Conservation (phyloP, 768 basidiomycete species). For the Mycena epipterygia region DNA sequence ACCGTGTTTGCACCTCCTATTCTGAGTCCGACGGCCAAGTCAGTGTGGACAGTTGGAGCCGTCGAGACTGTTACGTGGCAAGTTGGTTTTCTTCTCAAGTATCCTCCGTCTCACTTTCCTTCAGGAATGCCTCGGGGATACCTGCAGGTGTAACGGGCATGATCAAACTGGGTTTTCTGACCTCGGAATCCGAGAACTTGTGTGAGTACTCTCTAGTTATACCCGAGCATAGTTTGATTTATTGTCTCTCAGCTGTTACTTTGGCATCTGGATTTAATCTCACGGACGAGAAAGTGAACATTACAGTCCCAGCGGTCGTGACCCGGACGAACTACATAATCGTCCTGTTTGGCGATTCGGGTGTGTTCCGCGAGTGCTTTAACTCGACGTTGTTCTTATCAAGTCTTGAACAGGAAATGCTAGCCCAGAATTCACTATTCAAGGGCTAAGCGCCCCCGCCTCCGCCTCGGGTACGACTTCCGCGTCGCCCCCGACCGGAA, state of each 20-base stretch:
- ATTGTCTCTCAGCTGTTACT: conserved; percentile 60
- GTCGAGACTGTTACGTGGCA: conserved; percentile 68
- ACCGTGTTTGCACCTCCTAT: conserved; percentile 67
- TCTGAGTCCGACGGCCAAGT: conserved; percentile 57
- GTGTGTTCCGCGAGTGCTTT: conserved; percentile 56
- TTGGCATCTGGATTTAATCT: conserved; percentile 71
- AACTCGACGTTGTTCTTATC: conserved; percentile 9
- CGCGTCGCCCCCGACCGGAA: neutral
- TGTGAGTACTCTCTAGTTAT: conserved; percentile 50
- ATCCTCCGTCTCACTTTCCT: neutral
- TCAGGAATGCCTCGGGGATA: conserved; percentile 22
- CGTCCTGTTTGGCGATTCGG: conserved; percentile 47
- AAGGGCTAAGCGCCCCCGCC: conserved; percentile 40
- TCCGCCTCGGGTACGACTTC: conserved; percentile 1
- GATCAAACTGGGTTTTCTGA: conserved; percentile 65
- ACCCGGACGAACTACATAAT: conserved; percentile 67
- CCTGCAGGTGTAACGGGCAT: conserved; percentile 58
- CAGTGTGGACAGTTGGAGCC: conserved; percentile 66
- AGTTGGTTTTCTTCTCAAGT: conserved; percentile 31
- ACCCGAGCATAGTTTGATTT: neutral
- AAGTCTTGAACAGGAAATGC: conserved; percentile 65
- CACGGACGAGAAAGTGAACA: conserved; percentile 58
- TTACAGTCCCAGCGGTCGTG: conserved; percentile 67
- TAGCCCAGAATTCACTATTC: conserved; percentile 72
- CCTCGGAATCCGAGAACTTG: conserved; percentile 63